Base-by-base conservation (phyloP, 108 stramenopile genomes). In the Parietichytrium sp. region DNA sequence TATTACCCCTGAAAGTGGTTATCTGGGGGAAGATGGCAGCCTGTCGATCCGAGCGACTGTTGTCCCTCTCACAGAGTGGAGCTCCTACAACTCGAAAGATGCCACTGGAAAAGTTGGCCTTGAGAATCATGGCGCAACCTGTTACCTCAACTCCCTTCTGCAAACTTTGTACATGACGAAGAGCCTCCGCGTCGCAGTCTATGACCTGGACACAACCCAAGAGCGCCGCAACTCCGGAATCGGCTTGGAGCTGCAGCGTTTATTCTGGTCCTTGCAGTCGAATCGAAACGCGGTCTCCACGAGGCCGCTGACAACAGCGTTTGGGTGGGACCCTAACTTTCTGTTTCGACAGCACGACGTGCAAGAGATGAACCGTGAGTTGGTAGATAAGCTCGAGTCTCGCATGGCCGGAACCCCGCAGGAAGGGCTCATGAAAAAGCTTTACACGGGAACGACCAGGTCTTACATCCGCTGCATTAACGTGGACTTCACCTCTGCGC, bases 121-220 rank as follows among this genome's bases (percentile, higher is more conserved):
- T 47, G 52, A 82, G 1, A 90, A 89, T 38, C 84, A 87, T 48
- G 89, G 89, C 7, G 86, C 88, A 15, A 90, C 89, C 23, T 90
- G 89, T 85, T 90, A 90, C 84, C 80, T 90, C 83, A 90, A 90
- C 79, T 80, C 83, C 48, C 78, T 90, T 23, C 49, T 90, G 45
- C 89, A 90, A 52, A 90, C 87, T 7, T 79, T 90, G 7, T 90
- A 78, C 55, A 89, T 89, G 89, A 89, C 72, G 15, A 77, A 83
- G 20, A 36, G 53, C 4, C 49, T 54, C 53, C 36, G n/a, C 25
- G 29, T 30, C 54, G 23, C 54, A 3, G 29, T 29, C 8, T 79
- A 29, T 4, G 26, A 38, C 55, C 79, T 84, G 31, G 80, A 85
- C 55, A 52, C 18, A 49, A 45, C 83, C 13, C 51, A 54, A 49